Evolutionary conservation across 1,284 basidiomycete genomes (phyloP).

Genomic region (Phellinidium pouzarii): DNA sequence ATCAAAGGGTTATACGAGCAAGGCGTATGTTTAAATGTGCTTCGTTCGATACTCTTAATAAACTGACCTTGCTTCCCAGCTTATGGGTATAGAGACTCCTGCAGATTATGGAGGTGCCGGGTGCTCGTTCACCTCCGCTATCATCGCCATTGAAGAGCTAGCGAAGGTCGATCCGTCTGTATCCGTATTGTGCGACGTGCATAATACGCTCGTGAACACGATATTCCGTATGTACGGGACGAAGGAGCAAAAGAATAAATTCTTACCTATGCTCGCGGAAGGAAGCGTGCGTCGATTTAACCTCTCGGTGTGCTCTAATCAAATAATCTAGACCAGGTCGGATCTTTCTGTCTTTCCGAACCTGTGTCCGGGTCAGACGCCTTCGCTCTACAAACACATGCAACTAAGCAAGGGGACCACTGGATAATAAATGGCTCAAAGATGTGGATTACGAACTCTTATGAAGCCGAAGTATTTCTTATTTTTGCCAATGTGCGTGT

Average conservation of each 20-base stretch:
- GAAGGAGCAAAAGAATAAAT: conserved; percentile 82
- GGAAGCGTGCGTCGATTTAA: conserved; percentile 51
- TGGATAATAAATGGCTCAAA: conserved; percentile 93
- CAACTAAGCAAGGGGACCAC: conserved; percentile 77
- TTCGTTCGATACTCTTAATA: neutral
- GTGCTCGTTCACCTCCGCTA: conserved; percentile 89
- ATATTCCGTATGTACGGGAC: conserved; percentile 86
- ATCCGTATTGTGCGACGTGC: conserved; percentile 94
- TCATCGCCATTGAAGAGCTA: conserved; percentile 96
- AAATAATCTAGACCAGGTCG: conserved; percentile 50
- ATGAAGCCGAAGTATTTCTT: conserved; percentile 90
- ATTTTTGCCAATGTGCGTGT: conserved; percentile 84
- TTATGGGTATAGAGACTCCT: conserved; percentile 96
- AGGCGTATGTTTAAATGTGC: conserved; percentile 50
- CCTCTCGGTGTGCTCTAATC: neutral
- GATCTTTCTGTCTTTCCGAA: conserved; percentile 95
- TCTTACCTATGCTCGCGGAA: conserved; percentile 79
- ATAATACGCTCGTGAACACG: conserved; percentile 97
- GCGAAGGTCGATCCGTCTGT: conserved; percentile 96
- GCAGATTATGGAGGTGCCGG: conserved; percentile 83
- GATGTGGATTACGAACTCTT: conserved; percentile 99
- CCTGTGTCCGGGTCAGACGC: conserved; percentile 92
- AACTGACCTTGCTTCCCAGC: conserved; percentile 35
- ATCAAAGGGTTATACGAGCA: conserved; percentile 93
- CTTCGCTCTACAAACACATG: conserved; percentile 92